Evolutionary conservation across 345 rosid genomes (phyloP), one percentile per base, ranked within the genome.

Genomic region (Aquilaria sinensis): DNA sequence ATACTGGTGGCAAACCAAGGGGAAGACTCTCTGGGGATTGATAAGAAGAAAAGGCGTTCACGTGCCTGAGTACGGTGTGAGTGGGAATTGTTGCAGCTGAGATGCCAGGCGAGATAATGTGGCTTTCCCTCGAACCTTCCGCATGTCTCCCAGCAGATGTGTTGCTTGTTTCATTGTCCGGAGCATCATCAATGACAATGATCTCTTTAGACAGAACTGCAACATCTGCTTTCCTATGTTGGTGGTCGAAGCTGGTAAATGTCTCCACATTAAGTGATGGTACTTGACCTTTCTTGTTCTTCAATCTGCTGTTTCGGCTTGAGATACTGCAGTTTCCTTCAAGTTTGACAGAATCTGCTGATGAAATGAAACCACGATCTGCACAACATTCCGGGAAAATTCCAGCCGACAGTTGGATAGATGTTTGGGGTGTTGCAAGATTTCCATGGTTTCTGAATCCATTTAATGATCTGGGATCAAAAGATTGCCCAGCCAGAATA

Each of bases 171-270:
- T 74, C 84, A 58, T 61, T 73, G 53, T 78, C 82, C 16, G 77
- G 72, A 64, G 51, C 63, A 76, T 83, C 89, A 49, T 86, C 89
- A 16, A 78, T 80, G 70, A 81, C 62, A 54, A 81, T 76, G 60
- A 81, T 54, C 65, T 83, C 85, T 71, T 70, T 74, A 23, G 11
- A 55, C n/a, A 69, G 68, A 74, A 56, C 41, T 51, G 63, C 13
- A 58, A 77, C 55, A 69, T 64, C 76, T 31, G 66, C 72, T 61
- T 12, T 66, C 59, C 60, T 67, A 34, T 30, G 50, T 45, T 41
- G 48, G 58, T 29, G 58, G 52, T 65, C 75, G 67, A 58, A 23
- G 62, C 61, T 37, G 47, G 61, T 29, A 32, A 57, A 31, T 65
- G 63, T 70, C 63, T 70, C 67, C 53, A 33, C 29, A 34, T 51